Percentiles rank a stretch among this genome's conserved stretches.
These are phyloP conservation scores for Naganishia albida DNA, from an alignment of 1,284 basidiomycete genomes.

Conservation along the genomic window DNA sequence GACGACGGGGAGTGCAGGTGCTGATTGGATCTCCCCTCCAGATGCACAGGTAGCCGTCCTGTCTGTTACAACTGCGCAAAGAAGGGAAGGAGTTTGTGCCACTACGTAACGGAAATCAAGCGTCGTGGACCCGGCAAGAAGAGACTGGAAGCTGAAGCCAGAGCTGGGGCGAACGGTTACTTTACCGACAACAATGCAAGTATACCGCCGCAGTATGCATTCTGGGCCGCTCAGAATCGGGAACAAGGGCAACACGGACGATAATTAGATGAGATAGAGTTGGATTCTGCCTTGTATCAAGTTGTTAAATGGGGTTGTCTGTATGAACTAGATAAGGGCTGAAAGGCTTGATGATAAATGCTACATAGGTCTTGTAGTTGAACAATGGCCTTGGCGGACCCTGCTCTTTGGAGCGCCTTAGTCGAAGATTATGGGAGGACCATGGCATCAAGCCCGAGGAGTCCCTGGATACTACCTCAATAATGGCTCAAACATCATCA, in stretches of 20 bases:
- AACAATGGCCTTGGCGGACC: no score
- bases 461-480: no score
- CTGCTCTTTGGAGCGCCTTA: no score
- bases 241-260: slow-evolving; percentile 1
- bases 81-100: slow-evolving; percentile 13
- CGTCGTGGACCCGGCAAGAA: slow-evolving; percentile 25
- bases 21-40: not conserved
- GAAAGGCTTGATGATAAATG: no score
- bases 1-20: not conserved
- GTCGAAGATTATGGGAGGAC: no score
- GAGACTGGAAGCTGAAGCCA: slow-evolving; percentile 17
- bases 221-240: slow-evolving; percentile 3
- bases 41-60: slow-evolving; percentile 14
- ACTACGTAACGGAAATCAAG: slow-evolving; percentile 10
- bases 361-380: no score
- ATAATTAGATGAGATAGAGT: not conserved
- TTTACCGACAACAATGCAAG: slow-evolving; percentile 9
- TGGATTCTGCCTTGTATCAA: not conserved
- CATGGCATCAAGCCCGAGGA: no score
- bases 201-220: slow-evolving; percentile 18
- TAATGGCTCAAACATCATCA: no score
- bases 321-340: not conserved
- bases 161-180: slow-evolving; percentile 11
- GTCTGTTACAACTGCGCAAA: slow-evolving; percentile 24
- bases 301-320: not conserved